phyloP scores from a whole-genome alignment of 805 yeast species.

The Saturnispora ahearnii region DNA sequence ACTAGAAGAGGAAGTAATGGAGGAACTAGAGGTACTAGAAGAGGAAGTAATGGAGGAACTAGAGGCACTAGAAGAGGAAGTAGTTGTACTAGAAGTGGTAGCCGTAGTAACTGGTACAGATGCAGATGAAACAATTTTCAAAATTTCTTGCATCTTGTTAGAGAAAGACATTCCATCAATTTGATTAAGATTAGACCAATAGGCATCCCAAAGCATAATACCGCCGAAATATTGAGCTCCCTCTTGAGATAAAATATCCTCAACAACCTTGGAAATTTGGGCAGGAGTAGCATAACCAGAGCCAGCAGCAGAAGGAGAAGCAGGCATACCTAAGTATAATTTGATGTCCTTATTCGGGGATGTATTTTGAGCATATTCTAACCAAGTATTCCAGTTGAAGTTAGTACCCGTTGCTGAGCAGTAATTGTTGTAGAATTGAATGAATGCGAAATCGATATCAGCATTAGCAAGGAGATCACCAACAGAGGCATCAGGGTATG shows the following conservation, averaged over 20 bases:
- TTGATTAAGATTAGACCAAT: conserved; percentile 13
- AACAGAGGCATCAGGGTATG: conserved; percentile 62
- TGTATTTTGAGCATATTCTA: conserved; percentile 42
- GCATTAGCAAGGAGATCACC: conserved; percentile 39
- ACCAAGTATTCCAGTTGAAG: conserved; percentile 70
- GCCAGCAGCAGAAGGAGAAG: conserved; percentile 41
- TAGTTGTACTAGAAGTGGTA: conserved; percentile 7
- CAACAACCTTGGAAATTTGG: conserved; percentile 27
- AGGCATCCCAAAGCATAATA: conserved; percentile 81
- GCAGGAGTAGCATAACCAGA: conserved; percentile 47
- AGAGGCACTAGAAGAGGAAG: conserved; percentile 4
- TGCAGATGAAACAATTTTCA: conserved; percentile 12
- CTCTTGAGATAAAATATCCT: conserved; percentile 21
- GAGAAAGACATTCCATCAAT: conserved; percentile 13
- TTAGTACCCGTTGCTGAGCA: conserved; percentile 40
- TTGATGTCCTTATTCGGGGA: conserved; percentile 65
- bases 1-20: no score
- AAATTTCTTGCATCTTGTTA: conserved; percentile 10
- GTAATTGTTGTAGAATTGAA: conserved; percentile 86
- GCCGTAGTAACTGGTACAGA: not conserved
- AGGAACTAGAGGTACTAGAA: no score
- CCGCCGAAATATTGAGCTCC: conserved; percentile 48
- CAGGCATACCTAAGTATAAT: conserved; percentile 69
- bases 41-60: no score
- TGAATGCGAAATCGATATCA: conserved; percentile 68